Evolutionary conservation across 345 rosid genomes (phyloP), one percentile per base, ranked within the genome.

Genomic region (Linum tenue): DNA sequence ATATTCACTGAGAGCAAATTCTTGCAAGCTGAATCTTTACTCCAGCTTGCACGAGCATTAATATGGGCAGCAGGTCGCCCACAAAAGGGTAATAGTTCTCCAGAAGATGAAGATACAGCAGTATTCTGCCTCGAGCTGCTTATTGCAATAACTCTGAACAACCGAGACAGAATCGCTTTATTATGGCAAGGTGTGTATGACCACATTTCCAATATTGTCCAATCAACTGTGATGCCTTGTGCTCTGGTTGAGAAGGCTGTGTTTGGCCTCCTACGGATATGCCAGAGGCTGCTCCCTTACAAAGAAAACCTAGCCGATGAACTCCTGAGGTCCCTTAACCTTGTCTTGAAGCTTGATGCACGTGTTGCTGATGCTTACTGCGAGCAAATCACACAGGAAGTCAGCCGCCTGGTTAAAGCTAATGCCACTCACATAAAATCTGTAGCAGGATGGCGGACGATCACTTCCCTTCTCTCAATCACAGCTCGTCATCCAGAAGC

Each of bases 401-500:
- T 84, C n/a, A 77, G 64, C 40, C 83, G 76, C 55, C 89, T 88
- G 62, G 85, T 88, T 40, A 85, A 84, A 82, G 84, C 86, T 38
- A 88, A 88, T 74, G 86, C 89, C 43, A 75, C 81, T 55, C 91
- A 85, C 57, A 78, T 88, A 64, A 79, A 89, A 78, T 83, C 95
- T 11, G 78, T 75, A 63, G 17, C 43, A 42, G 95, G 95, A 57
- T 88, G 91, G 95, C 81, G 86, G 15, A 84, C 78, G 9, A 84
- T 85, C 68, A 76, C 83, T 63, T 88, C 91, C 74, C 77, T 88
- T 55, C 62, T 88, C 37, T 85, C 83, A 48, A 84, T 82, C 72
- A 79, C 91, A 22, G 91, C 95, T 63, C 81, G 84, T 37, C 95
- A 88, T 76, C 95, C 91, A 62, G 89, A 88, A 78, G 91, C 95